Percentiles rank a stretch among this genome's conserved stretches.
These are phyloP conservation scores for Fomitopsis pinicola DNA, from an alignment of 1,284 basidiomycete genomes.

Conservation along the genomic window DNA sequence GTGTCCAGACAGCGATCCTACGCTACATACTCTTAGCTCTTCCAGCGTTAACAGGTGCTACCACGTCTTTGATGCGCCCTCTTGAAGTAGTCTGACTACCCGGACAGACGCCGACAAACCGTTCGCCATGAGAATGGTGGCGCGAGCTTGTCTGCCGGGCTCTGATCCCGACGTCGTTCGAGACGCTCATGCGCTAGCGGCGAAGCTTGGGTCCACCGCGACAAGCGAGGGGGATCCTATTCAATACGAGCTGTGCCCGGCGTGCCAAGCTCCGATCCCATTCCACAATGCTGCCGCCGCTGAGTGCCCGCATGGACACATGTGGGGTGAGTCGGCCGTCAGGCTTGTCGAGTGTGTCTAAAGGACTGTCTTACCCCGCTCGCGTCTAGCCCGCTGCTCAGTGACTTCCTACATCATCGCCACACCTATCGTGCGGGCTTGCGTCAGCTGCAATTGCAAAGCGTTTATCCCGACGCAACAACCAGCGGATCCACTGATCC, in stretches of 20 bases:
- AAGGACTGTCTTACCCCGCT: conserved; percentile 2
- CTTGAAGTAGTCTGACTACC: neutral
- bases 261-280: conserved; percentile 55
- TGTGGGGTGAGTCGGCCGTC: conserved; percentile 44
- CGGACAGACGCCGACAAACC: conserved; percentile 57
- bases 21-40: conserved; percentile 43
- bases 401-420: conserved; percentile 68
- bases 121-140: conserved; percentile 51
- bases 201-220: conserved; percentile 33
- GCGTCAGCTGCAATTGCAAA: conserved; percentile 67
- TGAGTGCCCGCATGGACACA: conserved; percentile 61
- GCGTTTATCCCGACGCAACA: conserved; percentile 53
- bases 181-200: conserved; percentile 46
- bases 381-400: conserved; percentile 55
- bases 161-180: conserved; percentile 43
- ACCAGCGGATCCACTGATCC: conserved; percentile 31
- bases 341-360: neutral
- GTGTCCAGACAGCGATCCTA: conserved; percentile 50
- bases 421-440: conserved; percentile 64
- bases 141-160: conserved; percentile 48
- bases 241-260: conserved; percentile 46
- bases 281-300: conserved; percentile 54
- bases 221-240: conserved; percentile 11
- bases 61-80: neutral
- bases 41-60: neutral